phyloP scores from a whole-genome alignment of 495 filamentous ascomycete genomes.

The Durotheca rogersii region DNA sequence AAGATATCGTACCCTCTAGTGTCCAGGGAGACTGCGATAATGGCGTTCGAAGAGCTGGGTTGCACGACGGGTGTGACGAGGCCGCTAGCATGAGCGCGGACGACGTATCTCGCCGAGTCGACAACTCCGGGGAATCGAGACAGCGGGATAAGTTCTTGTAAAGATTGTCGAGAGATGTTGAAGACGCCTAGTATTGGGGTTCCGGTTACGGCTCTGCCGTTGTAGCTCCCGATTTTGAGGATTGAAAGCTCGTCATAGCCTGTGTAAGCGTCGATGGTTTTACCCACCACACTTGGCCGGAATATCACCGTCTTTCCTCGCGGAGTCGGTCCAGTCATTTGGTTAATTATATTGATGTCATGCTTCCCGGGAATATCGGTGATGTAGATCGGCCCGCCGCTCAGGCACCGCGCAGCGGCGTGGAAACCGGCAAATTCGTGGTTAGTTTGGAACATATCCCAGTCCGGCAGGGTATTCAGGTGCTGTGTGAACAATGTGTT shows the following conservation, averaged over 20 bases:
- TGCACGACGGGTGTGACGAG: constrained; percentile 55
- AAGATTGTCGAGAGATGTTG: constrained; percentile 61
- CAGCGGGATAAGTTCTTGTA: constrained; percentile 68
- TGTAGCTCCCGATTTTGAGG: constrained; percentile 76
- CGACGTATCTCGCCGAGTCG: constrained; percentile 57
- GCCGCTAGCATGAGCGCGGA: constrained; percentile 72
- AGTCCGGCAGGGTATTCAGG: constrained; percentile 68
- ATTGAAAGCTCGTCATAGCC: constrained; percentile 69
- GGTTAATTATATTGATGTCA: constrained; percentile 66
- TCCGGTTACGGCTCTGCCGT: constrained; percentile 60
- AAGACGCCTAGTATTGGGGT: constrained; percentile 81
- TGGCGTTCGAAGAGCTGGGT: constrained; percentile 37
- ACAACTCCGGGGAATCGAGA: constrained; percentile 70
- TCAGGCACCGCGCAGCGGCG: constrained; percentile 84
- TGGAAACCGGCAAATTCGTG: constrained; percentile 80
- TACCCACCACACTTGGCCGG: constrained; percentile 69
- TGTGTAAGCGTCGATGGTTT: constrained; percentile 69
- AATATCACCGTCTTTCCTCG: constrained; percentile 73
- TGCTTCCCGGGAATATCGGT: constrained; percentile 86
- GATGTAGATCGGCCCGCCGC: constrained; percentile 89
- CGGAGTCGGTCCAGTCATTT: constrained; percentile 71
- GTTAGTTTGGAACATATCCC: constrained; percentile 98
- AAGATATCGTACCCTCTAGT: constrained; percentile 78
- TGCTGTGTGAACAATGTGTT: constrained; percentile 77
- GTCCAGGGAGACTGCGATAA: constrained; percentile 61